Percentiles rank a stretch among this genome's conserved stretches.
phyloP scores from a whole-genome alignment of 345 rosid genomes.

The Eucalyptus marginata region DNA sequence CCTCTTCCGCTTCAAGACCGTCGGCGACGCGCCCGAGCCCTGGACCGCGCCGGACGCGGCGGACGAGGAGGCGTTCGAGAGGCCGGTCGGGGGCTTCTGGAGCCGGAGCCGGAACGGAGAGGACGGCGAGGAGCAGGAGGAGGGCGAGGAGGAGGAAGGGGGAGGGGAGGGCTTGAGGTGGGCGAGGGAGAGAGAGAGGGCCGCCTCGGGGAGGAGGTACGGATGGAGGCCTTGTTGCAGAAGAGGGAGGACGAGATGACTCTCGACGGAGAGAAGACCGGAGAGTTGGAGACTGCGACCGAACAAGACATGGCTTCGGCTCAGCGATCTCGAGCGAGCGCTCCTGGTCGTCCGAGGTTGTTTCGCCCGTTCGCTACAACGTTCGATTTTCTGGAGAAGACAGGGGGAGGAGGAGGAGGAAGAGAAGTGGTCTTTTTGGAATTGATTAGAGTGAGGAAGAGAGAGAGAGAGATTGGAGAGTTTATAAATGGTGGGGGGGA shows the following conservation, averaged over 20 bases:
- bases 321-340: neutral
- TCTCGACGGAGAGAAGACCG: conserved; percentile 67
- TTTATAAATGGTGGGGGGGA: neutral
- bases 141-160: conserved; percentile 21
- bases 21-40: conserved; percentile 4
- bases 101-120: conserved; percentile 63
- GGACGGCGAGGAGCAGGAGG: conserved; percentile 47
- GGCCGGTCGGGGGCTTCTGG: conserved; percentile 35
- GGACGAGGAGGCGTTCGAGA: conserved; percentile 1
- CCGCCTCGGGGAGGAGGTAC: conserved; percentile 35
- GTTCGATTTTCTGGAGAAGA: neutral
- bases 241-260: conserved; percentile 30
- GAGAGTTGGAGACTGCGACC: conserved; percentile 61
- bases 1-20: conserved; percentile 64
- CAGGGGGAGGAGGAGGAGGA: neutral
- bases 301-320: conserved; percentile 47
- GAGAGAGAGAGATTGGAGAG: neutral
- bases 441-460: neutral
- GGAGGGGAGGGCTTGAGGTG: conserved; percentile 37
- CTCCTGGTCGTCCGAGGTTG: neutral
- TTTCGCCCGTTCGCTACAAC: neutral
- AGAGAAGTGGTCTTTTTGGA: neutral
- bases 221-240: conserved; percentile 30
- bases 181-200: conserved; percentile 10
- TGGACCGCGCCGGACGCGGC: neutral